Evolutionary conservation across 2,329 filamentous ascomycete genomes (phyloP).

Genomic region (Nothopassalora personata): DNA sequence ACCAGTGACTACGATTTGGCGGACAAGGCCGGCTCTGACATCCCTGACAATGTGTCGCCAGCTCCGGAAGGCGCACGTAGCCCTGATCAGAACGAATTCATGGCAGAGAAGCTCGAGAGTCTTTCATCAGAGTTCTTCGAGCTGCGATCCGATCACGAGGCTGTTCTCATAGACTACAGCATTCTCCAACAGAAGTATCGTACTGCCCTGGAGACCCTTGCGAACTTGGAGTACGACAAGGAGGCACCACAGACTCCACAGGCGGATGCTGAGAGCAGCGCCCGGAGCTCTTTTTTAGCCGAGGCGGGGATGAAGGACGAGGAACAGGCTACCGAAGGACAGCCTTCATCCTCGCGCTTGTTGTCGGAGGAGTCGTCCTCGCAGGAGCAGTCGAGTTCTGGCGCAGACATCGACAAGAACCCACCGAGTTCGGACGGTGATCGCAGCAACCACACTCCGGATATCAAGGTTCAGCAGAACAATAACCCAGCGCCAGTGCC

Average conservation of each 20-base stretch:
- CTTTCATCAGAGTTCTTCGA: constrained; percentile 89
- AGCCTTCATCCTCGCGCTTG: constrained; percentile 76
- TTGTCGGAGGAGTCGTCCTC: constrained; percentile 92
- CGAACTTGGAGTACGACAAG: constrained; percentile 69
- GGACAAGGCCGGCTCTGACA: constrained; percentile 11
- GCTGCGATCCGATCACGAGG: constrained; percentile 84
- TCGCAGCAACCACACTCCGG: not conserved
- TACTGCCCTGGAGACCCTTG: constrained; percentile 73
- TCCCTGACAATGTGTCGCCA: constrained; percentile 4
- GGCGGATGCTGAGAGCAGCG: constrained; percentile 48
- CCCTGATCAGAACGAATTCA: constrained; percentile 75
- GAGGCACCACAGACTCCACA: constrained; percentile 65
- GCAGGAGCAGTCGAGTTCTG: constrained; percentile 63
- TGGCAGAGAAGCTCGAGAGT: constrained; percentile 86
- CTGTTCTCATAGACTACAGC: constrained; percentile 74
- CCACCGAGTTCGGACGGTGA: constrained; percentile 12
- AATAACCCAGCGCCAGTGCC: constrained; percentile 7
- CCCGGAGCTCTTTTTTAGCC: constrained; percentile 76
- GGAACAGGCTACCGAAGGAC: constrained; percentile 39
- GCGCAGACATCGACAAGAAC: constrained; percentile 29
- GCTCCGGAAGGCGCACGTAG: constrained; percentile 49
- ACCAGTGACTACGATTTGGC: constrained; percentile 19
- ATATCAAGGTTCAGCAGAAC: constrained; percentile 1
- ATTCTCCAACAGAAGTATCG: constrained; percentile 84
- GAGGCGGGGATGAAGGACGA: constrained; percentile 60